phyloP scores from a whole-genome alignment of 176 grass and related monocot species.

The Avena sativa region DNA sequence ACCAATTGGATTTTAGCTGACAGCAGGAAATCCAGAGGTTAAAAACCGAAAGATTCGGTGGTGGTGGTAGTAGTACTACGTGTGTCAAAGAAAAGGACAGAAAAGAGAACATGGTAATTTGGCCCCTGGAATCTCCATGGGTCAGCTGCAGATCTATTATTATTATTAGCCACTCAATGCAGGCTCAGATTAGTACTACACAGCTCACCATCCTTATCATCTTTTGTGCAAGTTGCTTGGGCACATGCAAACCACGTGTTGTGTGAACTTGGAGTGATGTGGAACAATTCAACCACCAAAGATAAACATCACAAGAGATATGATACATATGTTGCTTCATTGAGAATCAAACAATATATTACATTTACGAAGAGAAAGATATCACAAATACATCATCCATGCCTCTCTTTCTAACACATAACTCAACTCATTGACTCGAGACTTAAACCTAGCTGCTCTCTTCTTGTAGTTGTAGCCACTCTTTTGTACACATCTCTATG shows the following conservation, averaged over 20 bases:
- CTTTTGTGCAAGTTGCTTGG: conserved; percentile 15
- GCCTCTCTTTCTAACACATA: background rate
- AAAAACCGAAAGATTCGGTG: conserved; percentile 11
- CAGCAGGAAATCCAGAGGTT: background rate
- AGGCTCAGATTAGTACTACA: background rate
- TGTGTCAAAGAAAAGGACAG: conserved; percentile 27
- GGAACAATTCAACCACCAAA: conserved; percentile 37
- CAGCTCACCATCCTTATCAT: conserved; percentile 44
- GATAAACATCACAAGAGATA: conserved; percentile 25
- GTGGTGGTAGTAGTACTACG: background rate
- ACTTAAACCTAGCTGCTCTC: conserved; percentile 34
- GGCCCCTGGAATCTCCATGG: background rate
- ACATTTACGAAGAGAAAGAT: conserved; percentile 48
- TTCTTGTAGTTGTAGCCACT: conserved; percentile 58
- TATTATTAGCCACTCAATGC: conserved; percentile 13
- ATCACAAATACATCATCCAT: conserved; percentile 33
- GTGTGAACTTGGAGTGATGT: too few species aligned
- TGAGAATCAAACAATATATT: conserved; percentile 45
- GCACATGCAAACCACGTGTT: conserved; percentile 59
- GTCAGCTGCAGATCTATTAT: background rate
- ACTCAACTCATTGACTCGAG: conserved; percentile 35
- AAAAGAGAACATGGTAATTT: background rate
- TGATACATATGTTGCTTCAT: conserved; percentile 49
- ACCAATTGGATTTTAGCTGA: conserved; percentile 1
- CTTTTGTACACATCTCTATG: conserved; percentile 72